Evolutionary conservation across 2,329 filamentous ascomycete species (phyloP).

Genomic region (Fusarium beomiforme): DNA sequence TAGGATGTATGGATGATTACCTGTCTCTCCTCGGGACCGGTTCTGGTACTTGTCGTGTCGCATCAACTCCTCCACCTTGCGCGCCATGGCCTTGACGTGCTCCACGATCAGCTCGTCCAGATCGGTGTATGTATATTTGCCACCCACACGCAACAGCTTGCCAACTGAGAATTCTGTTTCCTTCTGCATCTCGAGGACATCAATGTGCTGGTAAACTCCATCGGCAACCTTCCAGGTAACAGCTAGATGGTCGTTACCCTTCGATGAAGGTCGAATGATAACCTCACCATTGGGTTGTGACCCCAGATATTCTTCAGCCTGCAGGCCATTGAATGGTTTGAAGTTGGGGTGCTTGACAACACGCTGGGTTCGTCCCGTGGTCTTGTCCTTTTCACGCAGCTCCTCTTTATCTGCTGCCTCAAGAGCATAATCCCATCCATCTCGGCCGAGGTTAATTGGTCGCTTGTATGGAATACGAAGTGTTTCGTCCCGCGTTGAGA

Average conservation of each 20-base stretch:
- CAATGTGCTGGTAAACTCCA: conserved; percentile 96
- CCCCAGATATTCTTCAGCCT: conserved; percentile 93
- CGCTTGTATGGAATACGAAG: conserved; percentile 78
- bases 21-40: conserved; percentile 81
- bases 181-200: conserved; percentile 96
- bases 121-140: conserved; percentile 93
- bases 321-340: conserved; percentile 88
- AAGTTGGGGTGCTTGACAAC: conserved; percentile 99
- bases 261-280: conserved; percentile 94
- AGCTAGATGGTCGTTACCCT: conserved; percentile 93
- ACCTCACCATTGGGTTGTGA: conserved; percentile 88
- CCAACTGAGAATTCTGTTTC: conserved; percentile 97
- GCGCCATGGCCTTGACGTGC: conserved; percentile 97
- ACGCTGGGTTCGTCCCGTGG: conserved; percentile 85
- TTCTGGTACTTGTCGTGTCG: conserved; percentile 93
- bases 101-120: conserved; percentile 96
- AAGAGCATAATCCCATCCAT: conserved; percentile 87
- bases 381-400: conserved; percentile 85
- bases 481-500: conserved; percentile 85
- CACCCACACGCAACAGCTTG: conserved; percentile 82
- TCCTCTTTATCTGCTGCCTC: conserved; percentile 86
- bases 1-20: conserved; percentile 65
- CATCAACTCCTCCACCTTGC: conserved; percentile 97
- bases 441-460: conserved; percentile 75
- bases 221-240: conserved; percentile 99